These are phyloP conservation scores for Candida loeiensis DNA, from an alignment of 805 yeast genomes.

Conservation along the genomic window DNA sequence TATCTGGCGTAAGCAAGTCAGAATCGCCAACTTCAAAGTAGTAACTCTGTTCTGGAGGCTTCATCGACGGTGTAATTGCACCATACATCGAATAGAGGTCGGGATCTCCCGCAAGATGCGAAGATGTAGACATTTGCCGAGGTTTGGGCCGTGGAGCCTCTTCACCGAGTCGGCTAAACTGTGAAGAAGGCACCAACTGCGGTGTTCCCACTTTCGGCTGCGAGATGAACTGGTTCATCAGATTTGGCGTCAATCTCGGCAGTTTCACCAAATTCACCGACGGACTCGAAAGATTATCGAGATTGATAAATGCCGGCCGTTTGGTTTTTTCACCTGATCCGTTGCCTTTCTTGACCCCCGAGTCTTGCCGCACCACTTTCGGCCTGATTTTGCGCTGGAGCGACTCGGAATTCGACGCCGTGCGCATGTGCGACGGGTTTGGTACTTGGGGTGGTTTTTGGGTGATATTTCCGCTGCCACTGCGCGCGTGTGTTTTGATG, in stretches of 20 bases:
- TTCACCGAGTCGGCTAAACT: constrained; percentile 12
- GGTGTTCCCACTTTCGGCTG: constrained; percentile 7
- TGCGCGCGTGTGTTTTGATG: not conserved
- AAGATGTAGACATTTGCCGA: not conserved
- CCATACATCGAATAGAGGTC: constrained; percentile 1
- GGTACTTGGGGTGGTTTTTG: not conserved
- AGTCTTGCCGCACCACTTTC: constrained; percentile 15
- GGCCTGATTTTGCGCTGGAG: constrained; percentile 8
- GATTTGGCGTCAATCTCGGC: constrained; percentile 6
- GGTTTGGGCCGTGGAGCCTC: not conserved
- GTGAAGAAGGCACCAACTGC: constrained; percentile 13
- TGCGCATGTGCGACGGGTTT: not conserved
- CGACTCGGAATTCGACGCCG: not conserved
- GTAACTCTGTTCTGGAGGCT: constrained; percentile 26
- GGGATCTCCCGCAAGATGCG: not conserved
- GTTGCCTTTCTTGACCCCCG: constrained; percentile 8
- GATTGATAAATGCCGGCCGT: constrained; percentile 11
- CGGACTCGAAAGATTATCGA: constrained; percentile 12
- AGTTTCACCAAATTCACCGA: constrained; percentile 5
- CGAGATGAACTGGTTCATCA: constrained; percentile 3
- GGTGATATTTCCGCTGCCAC: not conserved
- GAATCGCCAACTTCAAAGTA: constrained; percentile 13
- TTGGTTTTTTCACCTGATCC: constrained; percentile 5
- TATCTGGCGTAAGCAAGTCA: constrained; percentile 11
- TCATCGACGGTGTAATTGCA: constrained; percentile 29